Evolutionary conservation across 495 filamentous ascomycete genomes (phyloP), one percentile per base, ranked within the genome.

Genomic region (Ascodesmis nigricans): DNA sequence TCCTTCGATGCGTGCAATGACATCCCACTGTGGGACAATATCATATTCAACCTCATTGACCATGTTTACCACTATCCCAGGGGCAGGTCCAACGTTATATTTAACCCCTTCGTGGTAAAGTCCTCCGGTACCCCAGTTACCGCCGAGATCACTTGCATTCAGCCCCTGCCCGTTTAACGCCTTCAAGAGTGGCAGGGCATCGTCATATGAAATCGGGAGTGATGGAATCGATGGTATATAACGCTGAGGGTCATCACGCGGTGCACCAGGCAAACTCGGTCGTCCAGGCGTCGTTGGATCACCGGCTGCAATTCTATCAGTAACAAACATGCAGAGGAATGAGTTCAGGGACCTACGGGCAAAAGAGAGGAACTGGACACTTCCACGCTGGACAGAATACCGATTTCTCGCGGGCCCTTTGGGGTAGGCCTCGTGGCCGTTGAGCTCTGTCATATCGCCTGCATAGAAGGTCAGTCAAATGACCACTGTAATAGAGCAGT

Each of bases 1-100:
- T n/a, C 87, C 87, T 38, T 91, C 91, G 55, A 97, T 82, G 19
- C 82, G 62, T 21, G 87, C 87, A 40, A 97, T 90, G 8, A 87
- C 80, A 43, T 97, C 78, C 90, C 90, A 97, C 35, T 87, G 55
- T 3, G 82, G 81, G 0, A 80, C 91, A 0, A 65, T 90, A 14
- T 74, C 69, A 44, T 95, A 91, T 27, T 92, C 76, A 52, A 91
- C 79, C 40, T 80, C 60, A 49, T 91, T 95, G 47, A 75, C 58
- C 8, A 97, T 64, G 47, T 90, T 87, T 33, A 95, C 60, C 2
- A 71, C 67, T 0, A 87, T 53, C 28, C 67, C 53, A 10, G 76
- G 66, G 1, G 82, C 77, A 3, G 87, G 90, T 3, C 87, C 87
- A 38, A 91, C 69, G 53, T 83, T 81, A 53, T 97, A 97, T 8